Percentiles rank a stretch among this genome's conserved stretches.
These are phyloP conservation scores for Silene noctiflora DNA, from an alignment of 179 eudicot genomes.

Conservation along the genomic window DNA sequence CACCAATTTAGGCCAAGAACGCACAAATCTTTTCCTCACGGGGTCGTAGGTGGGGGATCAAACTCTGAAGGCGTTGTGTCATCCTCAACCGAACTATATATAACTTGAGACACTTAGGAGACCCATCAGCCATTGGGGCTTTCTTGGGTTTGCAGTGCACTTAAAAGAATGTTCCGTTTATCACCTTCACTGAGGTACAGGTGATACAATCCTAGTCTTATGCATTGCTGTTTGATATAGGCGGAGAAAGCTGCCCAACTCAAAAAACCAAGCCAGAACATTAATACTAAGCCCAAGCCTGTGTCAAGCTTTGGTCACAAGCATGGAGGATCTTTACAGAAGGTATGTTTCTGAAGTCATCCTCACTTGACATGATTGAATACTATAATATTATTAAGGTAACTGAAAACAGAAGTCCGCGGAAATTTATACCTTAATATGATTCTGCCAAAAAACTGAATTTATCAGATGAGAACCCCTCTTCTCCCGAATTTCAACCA, in stretches of 20 bases:
- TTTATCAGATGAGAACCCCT: too few relatives aligned
- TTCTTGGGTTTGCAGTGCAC: too few relatives aligned
- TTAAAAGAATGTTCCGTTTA: too few relatives aligned
- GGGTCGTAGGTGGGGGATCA: too few relatives aligned
- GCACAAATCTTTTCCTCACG: too few relatives aligned
- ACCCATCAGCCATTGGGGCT: too few relatives aligned
- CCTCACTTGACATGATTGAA: not conserved
- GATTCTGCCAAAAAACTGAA: too few relatives aligned
- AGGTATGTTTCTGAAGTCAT: constrained; percentile 17
- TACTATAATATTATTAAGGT: not conserved
- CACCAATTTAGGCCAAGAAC: too few relatives aligned
- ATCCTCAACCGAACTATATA: too few relatives aligned
- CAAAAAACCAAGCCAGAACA: constrained; percentile 30
- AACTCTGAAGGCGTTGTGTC: too few relatives aligned
- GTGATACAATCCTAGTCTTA: not conserved
- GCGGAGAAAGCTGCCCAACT: constrained; percentile 33
- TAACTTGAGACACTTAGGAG: too few relatives aligned
- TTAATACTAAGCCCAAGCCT: constrained; percentile 38
- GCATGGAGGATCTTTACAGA: constrained; percentile 20
- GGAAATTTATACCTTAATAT: not conserved
- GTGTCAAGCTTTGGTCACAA: constrained; percentile 38
- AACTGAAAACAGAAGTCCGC: not conserved
- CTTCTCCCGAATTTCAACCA: too few relatives aligned
- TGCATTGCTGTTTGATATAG: constrained; percentile 27
- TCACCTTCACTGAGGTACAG: not conserved